Evolutionary conservation across 768 basidiomycete genomes (phyloP).

Genomic region (Candolleomyces eurysporus): DNA sequence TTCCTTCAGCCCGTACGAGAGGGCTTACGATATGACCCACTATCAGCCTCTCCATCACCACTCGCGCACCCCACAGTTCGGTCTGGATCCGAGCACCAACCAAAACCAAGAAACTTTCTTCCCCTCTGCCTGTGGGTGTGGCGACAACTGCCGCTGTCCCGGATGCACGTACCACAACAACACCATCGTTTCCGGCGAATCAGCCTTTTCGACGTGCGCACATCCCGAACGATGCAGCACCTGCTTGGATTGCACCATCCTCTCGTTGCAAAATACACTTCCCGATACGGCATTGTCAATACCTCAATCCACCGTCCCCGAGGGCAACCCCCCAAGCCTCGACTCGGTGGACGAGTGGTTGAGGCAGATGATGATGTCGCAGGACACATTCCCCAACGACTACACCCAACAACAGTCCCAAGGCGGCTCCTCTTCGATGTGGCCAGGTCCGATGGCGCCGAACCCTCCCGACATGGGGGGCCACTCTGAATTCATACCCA

Average conservation of each 20-base stretch:
- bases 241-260: constrained; percentile 65
- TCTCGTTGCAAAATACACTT: constrained; percentile 39
- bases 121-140: constrained; percentile 60
- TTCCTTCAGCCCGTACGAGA: constrained; percentile 64
- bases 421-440: constrained; percentile 1
- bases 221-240: constrained; percentile 37
- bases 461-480: background rate
- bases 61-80: constrained; percentile 18
- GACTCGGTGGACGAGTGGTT: constrained; percentile 50
- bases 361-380: constrained; percentile 16
- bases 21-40: constrained; percentile 53
- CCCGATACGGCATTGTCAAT: constrained; percentile 40
- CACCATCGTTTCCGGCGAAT: constrained; percentile 26
- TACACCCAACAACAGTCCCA: background rate
- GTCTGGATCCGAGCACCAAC: constrained; percentile 17
- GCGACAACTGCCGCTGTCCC: constrained; percentile 60
- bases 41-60: constrained; percentile 27
- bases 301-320: constrained; percentile 39
- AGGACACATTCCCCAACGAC: background rate
- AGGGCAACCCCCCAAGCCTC: constrained; percentile 53
- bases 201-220: constrained; percentile 35
- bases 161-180: constrained; percentile 60
- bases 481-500: background rate
- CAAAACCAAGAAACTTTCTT: constrained; percentile 21
- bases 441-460: background rate